Evolutionary conservation across 164 flowering plant genomes (phyloP).

Genomic region (Vitis rotundifolia): DNA sequence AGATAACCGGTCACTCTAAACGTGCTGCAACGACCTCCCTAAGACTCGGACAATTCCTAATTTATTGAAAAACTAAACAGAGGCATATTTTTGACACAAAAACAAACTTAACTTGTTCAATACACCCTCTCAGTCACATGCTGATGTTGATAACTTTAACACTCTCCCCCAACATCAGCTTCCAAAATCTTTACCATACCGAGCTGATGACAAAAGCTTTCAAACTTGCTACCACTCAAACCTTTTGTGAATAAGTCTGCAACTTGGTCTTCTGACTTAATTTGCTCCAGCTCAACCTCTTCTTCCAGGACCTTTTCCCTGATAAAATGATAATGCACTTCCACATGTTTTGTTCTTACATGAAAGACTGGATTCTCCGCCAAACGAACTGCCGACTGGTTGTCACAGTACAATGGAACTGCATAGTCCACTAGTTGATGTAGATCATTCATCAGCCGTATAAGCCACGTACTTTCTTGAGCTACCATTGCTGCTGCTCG

Average conservation of each 20-base stretch:
- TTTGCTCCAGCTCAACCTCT: background rate
- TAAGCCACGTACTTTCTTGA: constrained; percentile 7
- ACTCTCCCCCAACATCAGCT: too few relatives aligned
- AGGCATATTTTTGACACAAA: too few relatives aligned
- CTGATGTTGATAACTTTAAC: too few relatives aligned
- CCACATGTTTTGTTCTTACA: constrained; percentile 2
- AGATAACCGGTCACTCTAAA: too few relatives aligned
- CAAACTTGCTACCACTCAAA: background rate
- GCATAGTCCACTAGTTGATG: background rate
- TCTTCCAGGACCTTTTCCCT: constrained; percentile 3
- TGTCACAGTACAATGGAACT: background rate
- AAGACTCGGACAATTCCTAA: too few relatives aligned
- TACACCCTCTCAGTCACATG: too few relatives aligned
- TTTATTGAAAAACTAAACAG: too few relatives aligned
- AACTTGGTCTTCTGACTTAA: background rate
- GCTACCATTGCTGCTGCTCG: background rate
- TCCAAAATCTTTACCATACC: background rate
- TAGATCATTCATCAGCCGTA: background rate
- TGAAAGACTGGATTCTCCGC: constrained; percentile 2
- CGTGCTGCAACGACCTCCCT: too few relatives aligned
- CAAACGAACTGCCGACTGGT: too few relatives aligned
- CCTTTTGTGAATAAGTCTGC: constrained; percentile 1
- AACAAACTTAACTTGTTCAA: too few relatives aligned
- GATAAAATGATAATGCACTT: constrained; percentile 6
- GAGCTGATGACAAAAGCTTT: background rate